Evolutionary conservation across 345 rosid genomes (phyloP), one percentile per base, ranked within the genome.

Genomic region (Lepidium africanum): DNA sequence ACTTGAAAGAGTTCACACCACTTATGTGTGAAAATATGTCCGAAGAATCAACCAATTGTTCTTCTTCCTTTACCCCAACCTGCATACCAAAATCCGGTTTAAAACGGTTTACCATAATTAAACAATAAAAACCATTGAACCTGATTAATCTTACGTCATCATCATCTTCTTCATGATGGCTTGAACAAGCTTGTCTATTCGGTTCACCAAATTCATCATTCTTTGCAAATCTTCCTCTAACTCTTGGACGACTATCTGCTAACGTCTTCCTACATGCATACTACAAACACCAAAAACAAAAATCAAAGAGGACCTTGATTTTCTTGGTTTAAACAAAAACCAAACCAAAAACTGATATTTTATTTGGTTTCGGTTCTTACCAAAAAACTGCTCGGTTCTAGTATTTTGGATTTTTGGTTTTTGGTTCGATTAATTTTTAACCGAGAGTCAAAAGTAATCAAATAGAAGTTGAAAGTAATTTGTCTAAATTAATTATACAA

Each of bases 221-320:
- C 73, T 87, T 94, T 1, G 99, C 99, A 51, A 94, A 94, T 73
- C 99, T 82, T 80, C 99, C 97, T 79, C 96, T 78, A 2, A 94
- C 96, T 72, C 97, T 80, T 14, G 97, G 99, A 54, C 96, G 78
- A 76, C 96, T 94, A 70, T 94, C 97, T 13, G 97, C 99, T 21
- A 94, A 75, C 30, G 95, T 91, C 81, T 94, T 94, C 65, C 99
- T 81, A 80, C 99, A 94, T 13, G 99, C 99, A 64, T 94, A 94
- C 97, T 94, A 78, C 32, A 54, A 27, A 35, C 43, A 10, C 21
- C 10, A 60, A 3, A 2, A 13, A 30, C 9, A 11, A 35, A 10
- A 9, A 30, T 30, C 6, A 30, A 30, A 5, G 7, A 30, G 33
- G 7, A 6, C 33, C 33, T 30, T 30, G 7, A 30, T 30, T 30